Evolutionary conservation across 345 rosid genomes (phyloP), one percentile per base, ranked within the genome.

Genomic region (Erucastrum elatum): DNA sequence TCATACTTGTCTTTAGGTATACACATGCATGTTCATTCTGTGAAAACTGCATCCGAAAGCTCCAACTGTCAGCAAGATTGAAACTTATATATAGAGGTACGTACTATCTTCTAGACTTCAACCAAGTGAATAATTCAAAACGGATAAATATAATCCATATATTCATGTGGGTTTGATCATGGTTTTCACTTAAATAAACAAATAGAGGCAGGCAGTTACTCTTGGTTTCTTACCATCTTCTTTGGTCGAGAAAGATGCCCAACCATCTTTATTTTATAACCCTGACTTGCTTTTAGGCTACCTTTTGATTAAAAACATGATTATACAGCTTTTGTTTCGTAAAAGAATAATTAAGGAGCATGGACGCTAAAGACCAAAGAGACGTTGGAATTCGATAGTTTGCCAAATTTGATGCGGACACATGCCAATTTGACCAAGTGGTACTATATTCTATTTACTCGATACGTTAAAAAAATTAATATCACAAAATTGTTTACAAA

Each of bases 381-480:
- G 37, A 59, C 70, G 60, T 74, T 69, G 4, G 71, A 69, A 29
- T 61, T 80, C 11, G 66, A 74, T 68, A 80, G 53, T 68, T 80
- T 60, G 75, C 75, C 71, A 74, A 80, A 69, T 74, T 56, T 75
- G 82, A 80, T 74, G 75, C 51, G 67, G 79, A 74, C 82, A 80
- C 79, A 80, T 80, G 82, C 82, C 82, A 68, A 74, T 68, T 68
- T 80, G 75, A 75, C 75, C 79, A 53, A 74, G 71, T 80, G 8
- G 82, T 30, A 55, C 68, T 74, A 61, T 74, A 61, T 12, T 63
- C 11, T 68, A 68, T 79, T 35, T 58, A 11, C 70, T 62, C 61
- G 16, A 15, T 59, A 66, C 64, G 33, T 73, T 41, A 2, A 10
- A 7, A 49, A 53, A 30, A 55, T 41, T 53, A 63, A 63, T 68